Percentiles rank a stretch among this genome's conserved stretches.
Conservation (phyloP, 1,284 basidiomycete genomes). For the Boletus putidus region DNA sequence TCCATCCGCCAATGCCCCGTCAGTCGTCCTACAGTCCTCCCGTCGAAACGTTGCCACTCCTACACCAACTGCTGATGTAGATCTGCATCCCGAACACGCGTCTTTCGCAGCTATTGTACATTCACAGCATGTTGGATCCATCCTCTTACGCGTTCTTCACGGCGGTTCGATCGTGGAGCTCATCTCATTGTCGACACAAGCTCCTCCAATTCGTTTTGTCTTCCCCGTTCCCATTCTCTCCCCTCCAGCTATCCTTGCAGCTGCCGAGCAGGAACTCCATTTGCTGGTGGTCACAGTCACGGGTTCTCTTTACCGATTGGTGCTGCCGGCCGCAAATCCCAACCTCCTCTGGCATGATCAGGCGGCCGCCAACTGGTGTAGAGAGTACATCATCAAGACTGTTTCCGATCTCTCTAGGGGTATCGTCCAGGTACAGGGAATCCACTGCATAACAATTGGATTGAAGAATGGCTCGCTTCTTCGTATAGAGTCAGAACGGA, state of each 20-base stretch:
- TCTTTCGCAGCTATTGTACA: constrained; percentile 60
- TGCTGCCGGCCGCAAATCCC: constrained; percentile 59
- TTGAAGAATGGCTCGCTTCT: constrained; percentile 70
- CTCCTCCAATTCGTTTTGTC: constrained; percentile 69
- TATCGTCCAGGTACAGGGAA: constrained; percentile 70
- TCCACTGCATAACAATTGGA: constrained; percentile 67
- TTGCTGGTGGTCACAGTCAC: constrained; percentile 66
- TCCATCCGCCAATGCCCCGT: constrained; percentile 51
- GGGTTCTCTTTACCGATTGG: constrained; percentile 77
- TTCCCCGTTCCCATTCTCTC: constrained; percentile 75
- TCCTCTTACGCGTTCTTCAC: constrained; percentile 75
- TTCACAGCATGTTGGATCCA: constrained; percentile 59
- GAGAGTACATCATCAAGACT: constrained; percentile 66
- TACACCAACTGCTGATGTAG: constrained; percentile 44
- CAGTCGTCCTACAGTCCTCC: constrained; percentile 56
- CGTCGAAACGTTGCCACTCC: constrained; percentile 54
- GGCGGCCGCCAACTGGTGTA: constrained; percentile 56
- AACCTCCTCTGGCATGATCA: constrained; percentile 60
- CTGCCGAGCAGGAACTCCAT: constrained; percentile 62
- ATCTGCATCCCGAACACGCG: constrained; percentile 73
- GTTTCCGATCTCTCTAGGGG: constrained; percentile 47
- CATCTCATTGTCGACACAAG: constrained; percentile 62
- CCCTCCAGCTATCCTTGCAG: constrained; percentile 63
- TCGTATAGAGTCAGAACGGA: constrained; percentile 62
- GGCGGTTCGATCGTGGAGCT: constrained; percentile 78